Conservation (phyloP, 371 early-diverging fungal species). For the Apophysomyces sp. region DNA sequence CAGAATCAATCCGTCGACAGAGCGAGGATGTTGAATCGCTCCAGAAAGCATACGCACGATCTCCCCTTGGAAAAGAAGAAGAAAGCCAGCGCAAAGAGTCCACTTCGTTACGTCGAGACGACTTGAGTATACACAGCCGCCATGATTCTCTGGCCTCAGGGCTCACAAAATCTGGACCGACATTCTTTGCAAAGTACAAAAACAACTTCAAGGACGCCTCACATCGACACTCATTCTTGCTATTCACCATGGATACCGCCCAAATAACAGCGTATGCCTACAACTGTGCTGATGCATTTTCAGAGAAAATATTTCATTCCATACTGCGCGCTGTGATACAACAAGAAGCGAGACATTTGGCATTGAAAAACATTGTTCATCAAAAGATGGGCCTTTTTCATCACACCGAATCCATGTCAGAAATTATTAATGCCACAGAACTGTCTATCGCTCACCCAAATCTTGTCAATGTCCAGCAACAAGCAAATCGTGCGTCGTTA, state of each 20-base stretch:
- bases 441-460: background rate
- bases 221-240: slow-evolving; percentile 52
- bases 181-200: slow-evolving; percentile 23
- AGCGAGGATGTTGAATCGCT: slow-evolving; percentile 46
- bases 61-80: slow-evolving; percentile 12
- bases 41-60: slow-evolving; percentile 7
- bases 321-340: slow-evolving; percentile 18
- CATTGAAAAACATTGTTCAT: slow-evolving; percentile 58
- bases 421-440: slow-evolving; percentile 4
- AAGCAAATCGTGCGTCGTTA: background rate
- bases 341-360: slow-evolving; percentile 49
- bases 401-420: slow-evolving; percentile 42
- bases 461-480: slow-evolving; percentile 7
- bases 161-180: slow-evolving; percentile 19
- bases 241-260: slow-evolving; percentile 54
- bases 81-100: slow-evolving; percentile 1
- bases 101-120: slow-evolving; percentile 17
- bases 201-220: slow-evolving; percentile 11
- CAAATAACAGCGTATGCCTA: slow-evolving; percentile 62
- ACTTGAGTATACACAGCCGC: slow-evolving; percentile 30
- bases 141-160: slow-evolving; percentile 41
- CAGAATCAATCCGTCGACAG: slow-evolving; percentile 31
- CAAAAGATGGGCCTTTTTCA: slow-evolving; percentile 75
- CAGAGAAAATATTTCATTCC: slow-evolving; percentile 56
- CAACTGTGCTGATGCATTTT: slow-evolving; percentile 61